Conservation (phyloP, 208 protist genomes). For the Naegleria gruberi region DNA sequence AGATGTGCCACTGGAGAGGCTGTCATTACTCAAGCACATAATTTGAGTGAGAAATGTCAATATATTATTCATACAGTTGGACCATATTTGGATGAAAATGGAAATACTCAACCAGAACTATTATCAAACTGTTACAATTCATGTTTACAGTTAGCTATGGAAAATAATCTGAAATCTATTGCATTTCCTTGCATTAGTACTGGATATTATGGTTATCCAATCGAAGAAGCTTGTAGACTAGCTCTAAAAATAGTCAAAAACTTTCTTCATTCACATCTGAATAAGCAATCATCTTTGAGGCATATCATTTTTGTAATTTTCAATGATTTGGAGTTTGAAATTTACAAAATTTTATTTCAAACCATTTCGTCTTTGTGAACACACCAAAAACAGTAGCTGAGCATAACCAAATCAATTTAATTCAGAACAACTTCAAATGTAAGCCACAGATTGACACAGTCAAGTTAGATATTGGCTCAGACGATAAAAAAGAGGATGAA, state of each 20-base stretch:
- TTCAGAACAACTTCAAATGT: too few species aligned
- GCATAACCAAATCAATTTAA: too few species aligned
- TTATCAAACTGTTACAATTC: background rate
- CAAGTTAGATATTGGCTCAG: too few species aligned
- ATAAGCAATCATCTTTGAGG: background rate
- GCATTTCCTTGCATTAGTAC: background rate
- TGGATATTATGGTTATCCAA: background rate
- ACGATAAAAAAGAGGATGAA: too few species aligned
- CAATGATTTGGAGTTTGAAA: background rate
- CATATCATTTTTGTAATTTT: background rate
- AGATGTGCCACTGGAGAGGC: too few species aligned
- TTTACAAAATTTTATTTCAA: background rate
- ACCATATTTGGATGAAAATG: background rate
- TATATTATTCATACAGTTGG: constrained; percentile 9
- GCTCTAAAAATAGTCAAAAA: background rate
- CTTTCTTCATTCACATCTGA: background rate
- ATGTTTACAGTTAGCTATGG: background rate
- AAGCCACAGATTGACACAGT: too few species aligned
- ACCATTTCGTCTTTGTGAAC: too few species aligned
- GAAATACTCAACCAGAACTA: background rate
- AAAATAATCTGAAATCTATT: background rate
- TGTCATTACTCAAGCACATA: too few species aligned
- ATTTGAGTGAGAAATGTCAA: background rate
- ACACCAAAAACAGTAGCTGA: too few species aligned
- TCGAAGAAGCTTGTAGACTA: background rate